phyloP scores from a whole-genome alignment of 495 filamentous ascomycete species.

The Aspergillus egyptiacus region DNA sequence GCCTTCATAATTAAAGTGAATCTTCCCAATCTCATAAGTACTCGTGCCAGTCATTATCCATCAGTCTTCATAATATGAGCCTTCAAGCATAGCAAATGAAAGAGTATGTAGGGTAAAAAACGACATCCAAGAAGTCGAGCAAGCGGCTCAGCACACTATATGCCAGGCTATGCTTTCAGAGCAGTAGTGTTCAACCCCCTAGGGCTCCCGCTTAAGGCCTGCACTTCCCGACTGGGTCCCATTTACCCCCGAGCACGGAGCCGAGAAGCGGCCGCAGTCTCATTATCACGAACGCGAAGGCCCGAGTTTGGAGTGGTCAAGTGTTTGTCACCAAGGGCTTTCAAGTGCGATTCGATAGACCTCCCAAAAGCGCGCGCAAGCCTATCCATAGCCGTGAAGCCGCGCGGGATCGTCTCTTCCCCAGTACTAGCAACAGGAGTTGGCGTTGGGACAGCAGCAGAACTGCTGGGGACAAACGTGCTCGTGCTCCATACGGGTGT shows the following conservation, averaged over 20 bases:
- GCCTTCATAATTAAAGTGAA: neutral
- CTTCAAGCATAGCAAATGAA: neutral
- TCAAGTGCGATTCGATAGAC: neutral
- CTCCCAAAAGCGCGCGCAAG: constrained; percentile 7
- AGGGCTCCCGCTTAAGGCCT: neutral
- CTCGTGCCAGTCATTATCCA: constrained; percentile 1
- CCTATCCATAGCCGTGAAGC: constrained; percentile 2
- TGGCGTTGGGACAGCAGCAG: neutral
- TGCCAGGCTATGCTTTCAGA: constrained; percentile 5
- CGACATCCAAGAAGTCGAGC: neutral
- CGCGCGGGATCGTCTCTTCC: neutral
- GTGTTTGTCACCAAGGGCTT: neutral
- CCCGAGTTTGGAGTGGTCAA: neutral
- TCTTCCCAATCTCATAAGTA: neutral
- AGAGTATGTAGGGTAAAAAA: neutral
- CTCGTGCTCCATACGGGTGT: neutral
- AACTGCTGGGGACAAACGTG: neutral
- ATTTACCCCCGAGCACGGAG: constrained; percentile 11
- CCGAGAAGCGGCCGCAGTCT: neutral
- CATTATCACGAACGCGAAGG: neutral
- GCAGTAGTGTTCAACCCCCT: constrained; percentile 11
- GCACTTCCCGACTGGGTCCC: constrained; percentile 1
- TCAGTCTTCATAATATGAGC: neutral
- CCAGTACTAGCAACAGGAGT: constrained; percentile 1
- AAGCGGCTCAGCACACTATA: neutral